Conservation (phyloP, 2,329 filamentous ascomycete species). For the Hyphodiscus sp. region DNA sequence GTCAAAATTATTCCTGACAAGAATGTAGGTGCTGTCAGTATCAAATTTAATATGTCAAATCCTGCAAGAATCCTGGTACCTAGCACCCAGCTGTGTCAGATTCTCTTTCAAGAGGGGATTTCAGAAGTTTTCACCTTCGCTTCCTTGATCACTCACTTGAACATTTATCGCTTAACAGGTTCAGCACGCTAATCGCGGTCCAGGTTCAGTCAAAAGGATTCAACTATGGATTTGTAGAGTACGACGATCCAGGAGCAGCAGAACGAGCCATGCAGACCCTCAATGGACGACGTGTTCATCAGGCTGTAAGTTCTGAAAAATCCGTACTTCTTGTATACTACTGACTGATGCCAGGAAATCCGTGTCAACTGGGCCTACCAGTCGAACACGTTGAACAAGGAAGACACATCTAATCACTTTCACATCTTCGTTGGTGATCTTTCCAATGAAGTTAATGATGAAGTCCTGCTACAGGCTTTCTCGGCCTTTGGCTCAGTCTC, state of each 20-base stretch:
- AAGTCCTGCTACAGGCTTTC: slow-evolving; percentile 88
- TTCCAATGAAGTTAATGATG: slow-evolving; percentile 98
- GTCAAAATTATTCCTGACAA: slow-evolving; percentile 99
- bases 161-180: slow-evolving; percentile 22
- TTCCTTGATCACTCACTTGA: background rate
- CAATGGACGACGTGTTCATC: slow-evolving; percentile 91
- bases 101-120: slow-evolving; percentile 21
- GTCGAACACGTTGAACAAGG: slow-evolving; percentile 88
- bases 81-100: slow-evolving; percentile 12
- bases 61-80: slow-evolving; percentile 14
- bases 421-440: slow-evolving; percentile 98
- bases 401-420: slow-evolving; percentile 97
- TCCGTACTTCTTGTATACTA: background rate
- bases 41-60: slow-evolving; percentile 25
- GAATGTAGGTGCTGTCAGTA: slow-evolving; percentile 66
- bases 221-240: slow-evolving; percentile 99
- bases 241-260: slow-evolving; percentile 93
- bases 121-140: slow-evolving; percentile 14
- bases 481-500: slow-evolving; percentile 93
- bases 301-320: slow-evolving; percentile 61
- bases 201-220: slow-evolving; percentile 78
- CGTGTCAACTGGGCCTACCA: slow-evolving; percentile 99
- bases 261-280: slow-evolving; percentile 96
- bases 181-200: slow-evolving; percentile 25
- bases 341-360: slow-evolving; percentile 63